Conservation (phyloP, 306 rosid genomes). For the Oemleria cerasiformis region DNA sequence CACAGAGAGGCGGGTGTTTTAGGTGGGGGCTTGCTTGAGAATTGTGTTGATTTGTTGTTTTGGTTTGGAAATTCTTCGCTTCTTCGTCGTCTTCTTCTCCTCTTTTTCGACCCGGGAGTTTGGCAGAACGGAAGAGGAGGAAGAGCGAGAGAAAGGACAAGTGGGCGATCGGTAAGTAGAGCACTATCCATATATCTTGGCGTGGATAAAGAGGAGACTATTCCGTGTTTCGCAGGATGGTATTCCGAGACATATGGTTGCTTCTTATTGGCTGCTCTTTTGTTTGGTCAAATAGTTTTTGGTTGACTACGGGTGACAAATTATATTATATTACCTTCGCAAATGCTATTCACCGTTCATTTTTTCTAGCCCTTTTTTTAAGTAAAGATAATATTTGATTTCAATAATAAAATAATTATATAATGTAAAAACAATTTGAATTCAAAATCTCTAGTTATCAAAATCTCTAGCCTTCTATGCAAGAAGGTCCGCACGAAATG, state of each 20-base stretch:
- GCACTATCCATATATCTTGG: slow-evolving; percentile 65
- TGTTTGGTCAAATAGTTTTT: neutral
- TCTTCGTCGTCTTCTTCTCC: neutral
- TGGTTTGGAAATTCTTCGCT: neutral
- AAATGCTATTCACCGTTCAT: too few relatives aligned
- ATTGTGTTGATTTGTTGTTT: neutral
- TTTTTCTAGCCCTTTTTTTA: too few relatives aligned
- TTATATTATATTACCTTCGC: too few relatives aligned
- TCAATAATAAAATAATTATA: too few relatives aligned
- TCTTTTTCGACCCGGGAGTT: neutral
- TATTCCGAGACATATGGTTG: neutral
- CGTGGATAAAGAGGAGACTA: slow-evolving; percentile 33
- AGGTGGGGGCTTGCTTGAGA: neutral
- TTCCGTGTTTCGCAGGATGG: neutral
- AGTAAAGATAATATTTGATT: too few relatives aligned
- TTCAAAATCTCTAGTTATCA: too few relatives aligned
- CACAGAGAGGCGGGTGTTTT: slow-evolving; percentile 11
- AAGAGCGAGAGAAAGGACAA: slow-evolving; percentile 20
- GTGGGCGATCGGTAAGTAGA: neutral
- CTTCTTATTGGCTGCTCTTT: neutral
- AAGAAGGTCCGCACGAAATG: too few relatives aligned
- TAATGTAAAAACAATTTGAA: too few relatives aligned
- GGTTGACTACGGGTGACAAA: neutral
- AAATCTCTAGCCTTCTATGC: too few relatives aligned
- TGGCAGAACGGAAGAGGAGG: slow-evolving; percentile 40